These are phyloP conservation scores for Zasmidium angulare DNA, from an alignment of 2,329 filamentous ascomycete species.

Conservation along the genomic window DNA sequence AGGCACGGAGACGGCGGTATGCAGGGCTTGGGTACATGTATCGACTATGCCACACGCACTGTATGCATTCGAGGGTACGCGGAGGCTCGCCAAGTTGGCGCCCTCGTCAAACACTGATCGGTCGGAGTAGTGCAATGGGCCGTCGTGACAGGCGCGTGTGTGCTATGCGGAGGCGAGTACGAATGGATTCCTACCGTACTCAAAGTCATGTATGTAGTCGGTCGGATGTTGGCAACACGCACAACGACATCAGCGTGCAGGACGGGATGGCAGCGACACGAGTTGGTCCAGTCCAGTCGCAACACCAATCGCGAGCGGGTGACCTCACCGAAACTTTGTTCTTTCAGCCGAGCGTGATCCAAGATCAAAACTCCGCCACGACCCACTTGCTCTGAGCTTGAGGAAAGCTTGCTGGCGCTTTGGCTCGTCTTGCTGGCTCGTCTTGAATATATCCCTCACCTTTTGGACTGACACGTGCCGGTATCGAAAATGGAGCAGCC, in stretches of 20 bases:
- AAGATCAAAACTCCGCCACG: neutral
- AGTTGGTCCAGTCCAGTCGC: neutral
- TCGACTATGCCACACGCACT: no score
- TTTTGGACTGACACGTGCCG: neutral
- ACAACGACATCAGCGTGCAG: neutral
- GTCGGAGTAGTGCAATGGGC: no score
- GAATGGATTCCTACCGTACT: no score
- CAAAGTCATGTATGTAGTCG: no score
- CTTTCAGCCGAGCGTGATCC: neutral
- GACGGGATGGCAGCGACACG: neutral
- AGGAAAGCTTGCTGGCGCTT: neutral
- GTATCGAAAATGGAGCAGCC: neutral
- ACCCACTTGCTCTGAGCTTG: neutral
- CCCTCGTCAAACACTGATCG: no score
- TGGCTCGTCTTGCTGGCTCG: neutral
- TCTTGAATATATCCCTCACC: no score
- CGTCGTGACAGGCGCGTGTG: no score
- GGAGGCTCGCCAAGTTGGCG: no score
- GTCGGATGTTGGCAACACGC: neutral
- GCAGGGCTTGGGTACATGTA: no score
- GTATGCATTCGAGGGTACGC: no score
- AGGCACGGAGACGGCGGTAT: no score
- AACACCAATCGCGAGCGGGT: neutral
- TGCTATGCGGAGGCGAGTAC: no score
- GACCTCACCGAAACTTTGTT: neutral